Base-by-base conservation (phyloP, 495 filamentous ascomycete species). In the Hamigera avellanea region DNA sequence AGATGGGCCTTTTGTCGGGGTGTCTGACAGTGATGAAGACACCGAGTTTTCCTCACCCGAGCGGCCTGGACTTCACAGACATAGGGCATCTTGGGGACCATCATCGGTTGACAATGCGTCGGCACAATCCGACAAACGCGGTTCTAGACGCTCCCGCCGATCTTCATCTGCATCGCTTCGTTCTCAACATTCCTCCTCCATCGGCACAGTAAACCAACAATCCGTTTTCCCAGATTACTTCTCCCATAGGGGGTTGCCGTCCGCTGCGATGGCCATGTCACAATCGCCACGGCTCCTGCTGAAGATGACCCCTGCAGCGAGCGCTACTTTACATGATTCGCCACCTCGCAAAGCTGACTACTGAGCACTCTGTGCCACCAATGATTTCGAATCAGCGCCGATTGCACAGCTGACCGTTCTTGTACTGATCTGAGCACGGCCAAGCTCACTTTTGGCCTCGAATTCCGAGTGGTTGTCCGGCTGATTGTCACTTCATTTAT, bases 21-120 rank as follows among this genome's bases (percentile, higher is more conserved):
- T 39, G 8, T 56, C 53, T 14, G 49, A 41, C 25, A 60, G 43
- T 34, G 57, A 54, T 3, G 49, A 51, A 1, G 52, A 53, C 14
- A 14, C 16, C 16, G 48, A 39, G 7, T 13, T 30, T 5, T 29
- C 37, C 3, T 44, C 39, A 26, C 29, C 40, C 1, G 33, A 33
- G 13, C 36, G 32, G 5, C 38, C 38, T 9, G 35, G 36, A 23
- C 23, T 26, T 5, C 23, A 32, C 1, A 37, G 26, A 0, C 19
- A 43, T 15, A 38, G 38, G 36, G 33, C 42, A 4, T 43, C 45
- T 14, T 54, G 46, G 33, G 54, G 53, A 13, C 35, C 30, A 26
- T 38, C 41, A 7, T 35, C 40, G n/a, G 34, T 18, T 29, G 38
- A 27, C 31, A 35, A 33, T 19, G 23, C 7, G 31, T 37, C 15